These are phyloP conservation scores for Hawksworthiomyces lignivorus DNA, from an alignment of 2,329 filamentous ascomycete species.

Conservation along the genomic window DNA sequence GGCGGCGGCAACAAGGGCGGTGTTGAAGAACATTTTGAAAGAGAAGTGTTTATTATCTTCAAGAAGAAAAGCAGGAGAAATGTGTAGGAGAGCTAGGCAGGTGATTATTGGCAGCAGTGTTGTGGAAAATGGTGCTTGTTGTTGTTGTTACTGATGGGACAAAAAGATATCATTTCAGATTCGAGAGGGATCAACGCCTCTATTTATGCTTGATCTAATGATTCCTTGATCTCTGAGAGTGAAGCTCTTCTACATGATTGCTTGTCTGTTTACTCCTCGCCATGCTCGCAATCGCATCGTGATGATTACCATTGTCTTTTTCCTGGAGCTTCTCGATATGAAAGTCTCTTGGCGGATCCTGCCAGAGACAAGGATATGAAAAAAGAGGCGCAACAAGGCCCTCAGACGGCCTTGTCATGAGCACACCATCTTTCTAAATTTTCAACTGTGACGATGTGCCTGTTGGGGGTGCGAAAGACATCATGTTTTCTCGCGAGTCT, in stretches of 20 bases:
- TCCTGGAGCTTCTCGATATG: not conserved
- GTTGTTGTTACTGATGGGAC: not conserved
- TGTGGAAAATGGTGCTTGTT: not conserved
- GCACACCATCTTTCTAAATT: not conserved
- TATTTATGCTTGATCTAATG: conserved; percentile 5
- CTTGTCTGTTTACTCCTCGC: not conserved
- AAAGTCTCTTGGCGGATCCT: not conserved
- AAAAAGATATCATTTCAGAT: not conserved
- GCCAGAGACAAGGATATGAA: not conserved
- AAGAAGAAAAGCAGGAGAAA: not conserved
- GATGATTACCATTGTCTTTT: not conserved
- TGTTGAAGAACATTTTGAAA: conserved; percentile 7
- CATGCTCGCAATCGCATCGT: not conserved
- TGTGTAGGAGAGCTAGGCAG: too few relatives aligned
- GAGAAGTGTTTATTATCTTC: not conserved
- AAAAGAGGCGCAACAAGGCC: too few relatives aligned
- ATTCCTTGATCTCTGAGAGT: too few relatives aligned
- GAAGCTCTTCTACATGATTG: too few relatives aligned
- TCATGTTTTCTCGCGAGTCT: too few relatives aligned
- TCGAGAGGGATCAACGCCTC: not conserved
- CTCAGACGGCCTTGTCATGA: not conserved
- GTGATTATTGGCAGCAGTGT: too few relatives aligned
- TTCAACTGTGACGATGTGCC: not conserved
- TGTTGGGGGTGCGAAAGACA: too few relatives aligned
- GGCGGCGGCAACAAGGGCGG: not conserved